Evolutionary conservation across 345 rosid genomes (phyloP).

Genomic region (Excoecaria cochinchinensis): DNA sequence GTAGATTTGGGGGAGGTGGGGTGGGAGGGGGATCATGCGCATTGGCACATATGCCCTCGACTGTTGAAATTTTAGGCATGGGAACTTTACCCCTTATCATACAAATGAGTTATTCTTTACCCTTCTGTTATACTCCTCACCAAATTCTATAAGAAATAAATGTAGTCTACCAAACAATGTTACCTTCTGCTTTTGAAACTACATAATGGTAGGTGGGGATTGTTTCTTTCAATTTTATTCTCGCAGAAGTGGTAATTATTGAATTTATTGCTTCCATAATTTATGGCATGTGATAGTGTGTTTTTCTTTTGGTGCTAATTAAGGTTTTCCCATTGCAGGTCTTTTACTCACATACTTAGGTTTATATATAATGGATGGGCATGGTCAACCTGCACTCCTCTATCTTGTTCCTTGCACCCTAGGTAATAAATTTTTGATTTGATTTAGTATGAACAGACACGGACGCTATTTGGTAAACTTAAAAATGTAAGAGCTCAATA

Average conservation of each 20-base stretch:
- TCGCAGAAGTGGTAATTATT: background rate
- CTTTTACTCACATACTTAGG: conserved; percentile 76
- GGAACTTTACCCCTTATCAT: too few relatives aligned
- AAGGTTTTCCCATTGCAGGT: conserved; percentile 41
- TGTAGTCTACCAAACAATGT: background rate
- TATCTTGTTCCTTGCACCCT: conserved; percentile 96
- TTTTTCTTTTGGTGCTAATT: background rate
- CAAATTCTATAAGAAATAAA: background rate
- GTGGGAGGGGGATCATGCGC: too few relatives aligned
- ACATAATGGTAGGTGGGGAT: background rate
- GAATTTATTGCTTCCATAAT: background rate
- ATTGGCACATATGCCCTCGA: too few relatives aligned
- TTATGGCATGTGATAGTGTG: background rate
- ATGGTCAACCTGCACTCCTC: conserved; percentile 95
- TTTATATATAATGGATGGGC: conserved; percentile 87
- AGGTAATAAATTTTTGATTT: conserved; percentile 45
- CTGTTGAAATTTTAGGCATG: too few relatives aligned
- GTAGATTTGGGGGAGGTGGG: too few relatives aligned
- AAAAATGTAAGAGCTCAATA: background rate
- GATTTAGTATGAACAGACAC: background rate
- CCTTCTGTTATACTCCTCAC: background rate
- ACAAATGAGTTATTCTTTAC: background rate
- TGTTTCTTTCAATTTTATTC: background rate
- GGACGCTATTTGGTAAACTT: background rate
- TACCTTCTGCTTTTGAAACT: background rate